Conservation (phyloP, 768 basidiomycete species). For the Rossbeevera mucosa region DNA sequence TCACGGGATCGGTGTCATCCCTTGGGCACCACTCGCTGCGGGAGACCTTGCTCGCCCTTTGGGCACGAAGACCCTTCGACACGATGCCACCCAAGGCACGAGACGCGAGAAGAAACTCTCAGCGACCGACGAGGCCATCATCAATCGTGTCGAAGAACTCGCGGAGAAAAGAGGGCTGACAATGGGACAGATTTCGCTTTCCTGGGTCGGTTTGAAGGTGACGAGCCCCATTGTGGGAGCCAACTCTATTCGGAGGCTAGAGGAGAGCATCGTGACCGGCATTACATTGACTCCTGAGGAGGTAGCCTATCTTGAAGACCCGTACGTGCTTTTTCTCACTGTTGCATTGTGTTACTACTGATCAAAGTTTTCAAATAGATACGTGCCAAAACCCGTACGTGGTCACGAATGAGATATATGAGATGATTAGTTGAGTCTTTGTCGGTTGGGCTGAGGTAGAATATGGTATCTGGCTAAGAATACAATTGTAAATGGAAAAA, state of each 20-base stretch:
- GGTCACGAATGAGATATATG: slow-evolving; percentile 9
- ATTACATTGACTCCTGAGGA: slow-evolving; percentile 29
- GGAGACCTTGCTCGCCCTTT: slow-evolving; percentile 39
- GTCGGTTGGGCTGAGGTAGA: neutral
- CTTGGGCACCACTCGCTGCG: slow-evolving; percentile 42
- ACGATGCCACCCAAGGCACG: slow-evolving; percentile 15
- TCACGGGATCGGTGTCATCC: slow-evolving; percentile 49
- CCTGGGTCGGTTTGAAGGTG: slow-evolving; percentile 40
- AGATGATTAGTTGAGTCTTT: neutral
- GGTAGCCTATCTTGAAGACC: slow-evolving; percentile 28
- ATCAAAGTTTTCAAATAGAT: slow-evolving; percentile 8
- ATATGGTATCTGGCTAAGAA: slow-evolving; percentile 7
- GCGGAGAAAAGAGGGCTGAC: slow-evolving; percentile 36
- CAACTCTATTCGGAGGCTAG: slow-evolving; percentile 30
- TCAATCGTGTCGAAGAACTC: slow-evolving; percentile 39
- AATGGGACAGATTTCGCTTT: slow-evolving; percentile 45
- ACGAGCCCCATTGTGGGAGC: slow-evolving; percentile 42
- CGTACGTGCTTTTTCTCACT: slow-evolving; percentile 13
- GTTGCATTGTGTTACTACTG: neutral
- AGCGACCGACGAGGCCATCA: slow-evolving; percentile 32
- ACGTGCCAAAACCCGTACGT: slow-evolving; percentile 18
- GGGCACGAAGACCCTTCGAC: slow-evolving; percentile 24
- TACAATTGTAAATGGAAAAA: slow-evolving; percentile 4
- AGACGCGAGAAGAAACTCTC: slow-evolving; percentile 19
- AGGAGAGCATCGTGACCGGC: slow-evolving; percentile 26